A percentile compares a stretch with the other conserved stretches of the same genome.
Evolutionary conservation across 2,329 filamentous ascomycete species (phyloP).

Genomic region (Calonectria naviculata): DNA sequence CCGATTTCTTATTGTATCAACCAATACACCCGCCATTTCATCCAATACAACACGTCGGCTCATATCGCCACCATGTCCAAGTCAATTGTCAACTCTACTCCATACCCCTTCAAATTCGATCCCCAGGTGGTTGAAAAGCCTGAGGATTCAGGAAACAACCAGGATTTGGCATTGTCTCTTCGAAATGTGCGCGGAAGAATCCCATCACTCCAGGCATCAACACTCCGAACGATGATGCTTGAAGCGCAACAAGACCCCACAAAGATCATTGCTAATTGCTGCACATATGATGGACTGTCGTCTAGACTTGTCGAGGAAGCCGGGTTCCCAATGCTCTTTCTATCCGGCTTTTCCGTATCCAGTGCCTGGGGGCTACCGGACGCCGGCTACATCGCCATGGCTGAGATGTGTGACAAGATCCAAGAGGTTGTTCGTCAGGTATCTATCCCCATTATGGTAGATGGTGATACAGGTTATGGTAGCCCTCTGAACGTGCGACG

Average conservation of each 20-base stretch:
- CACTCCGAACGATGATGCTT: slow-evolving; percentile 52
- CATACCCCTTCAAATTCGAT: slow-evolving; percentile 47
- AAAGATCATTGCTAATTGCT: slow-evolving; percentile 56
- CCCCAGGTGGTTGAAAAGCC: slow-evolving; percentile 19
- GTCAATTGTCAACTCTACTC: slow-evolving; percentile 43
- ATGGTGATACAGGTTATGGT: slow-evolving; percentile 61
- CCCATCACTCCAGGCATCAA: slow-evolving; percentile 51
- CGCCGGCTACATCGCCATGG: slow-evolving; percentile 60
- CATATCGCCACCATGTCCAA: slow-evolving; percentile 21
- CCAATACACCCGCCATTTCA: background rate
- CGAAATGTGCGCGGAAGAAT: slow-evolving; percentile 37
- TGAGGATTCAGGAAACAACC: slow-evolving; percentile 24
- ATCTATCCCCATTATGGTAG: slow-evolving; percentile 56
- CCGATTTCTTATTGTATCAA: too few species aligned
- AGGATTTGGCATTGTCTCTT: slow-evolving; percentile 14
- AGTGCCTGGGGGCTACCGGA: slow-evolving; percentile 56
- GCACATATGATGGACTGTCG: slow-evolving; percentile 55
- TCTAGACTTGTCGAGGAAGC: slow-evolving; percentile 57
- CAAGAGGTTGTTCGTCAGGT: slow-evolving; percentile 53
- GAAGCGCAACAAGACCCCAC: slow-evolving; percentile 52
- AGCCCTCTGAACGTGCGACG: slow-evolving; percentile 57
- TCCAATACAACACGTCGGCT: background rate
- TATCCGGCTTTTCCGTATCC: slow-evolving; percentile 55
- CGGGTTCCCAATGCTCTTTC: slow-evolving; percentile 58
- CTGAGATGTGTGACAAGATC: slow-evolving; percentile 58